These are phyloP conservation scores for Rhypophila decipiens DNA, from an alignment of 495 filamentous ascomycete species.

Conservation along the genomic window DNA sequence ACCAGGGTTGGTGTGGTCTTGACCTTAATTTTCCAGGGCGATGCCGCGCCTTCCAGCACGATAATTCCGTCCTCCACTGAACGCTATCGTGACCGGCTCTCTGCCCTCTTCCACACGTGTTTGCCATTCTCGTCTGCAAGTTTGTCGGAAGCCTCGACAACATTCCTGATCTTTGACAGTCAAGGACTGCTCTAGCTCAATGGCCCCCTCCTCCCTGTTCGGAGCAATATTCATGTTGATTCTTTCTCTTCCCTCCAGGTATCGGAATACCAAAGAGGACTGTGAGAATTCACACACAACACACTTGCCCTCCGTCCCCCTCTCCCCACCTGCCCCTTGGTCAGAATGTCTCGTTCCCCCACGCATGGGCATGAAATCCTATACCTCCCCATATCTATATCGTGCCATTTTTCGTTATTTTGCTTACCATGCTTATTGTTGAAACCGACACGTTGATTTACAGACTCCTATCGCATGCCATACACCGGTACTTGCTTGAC, in stretches of 20 bases:
- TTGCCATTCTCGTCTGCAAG: slow-evolving; percentile 5
- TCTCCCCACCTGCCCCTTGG: not conserved
- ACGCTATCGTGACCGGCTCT: not conserved
- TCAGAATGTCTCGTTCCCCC: slow-evolving; percentile 9
- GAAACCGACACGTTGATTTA: not conserved
- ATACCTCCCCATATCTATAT: not conserved
- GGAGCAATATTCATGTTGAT: too few species aligned
- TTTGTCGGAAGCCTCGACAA: too few species aligned
- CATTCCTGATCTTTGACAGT: too few species aligned
- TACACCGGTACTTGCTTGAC: slow-evolving; percentile 59
- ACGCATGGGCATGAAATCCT: slow-evolving; percentile 17
- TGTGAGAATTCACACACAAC: too few species aligned
- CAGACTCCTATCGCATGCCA: slow-evolving; percentile 68
- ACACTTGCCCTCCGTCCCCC: not conserved
- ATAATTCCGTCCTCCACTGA: slow-evolving; percentile 7
- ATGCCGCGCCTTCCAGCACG: slow-evolving; percentile 22
- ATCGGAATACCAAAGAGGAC: too few species aligned
- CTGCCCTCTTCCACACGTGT: slow-evolving; percentile 1
- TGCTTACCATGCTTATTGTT: not conserved
- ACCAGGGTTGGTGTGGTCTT: slow-evolving; percentile 3
- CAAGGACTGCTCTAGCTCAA: too few species aligned
- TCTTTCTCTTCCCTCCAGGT: too few species aligned
- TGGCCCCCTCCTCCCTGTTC: too few species aligned
- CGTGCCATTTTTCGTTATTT: not conserved
- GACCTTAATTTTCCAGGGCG: slow-evolving; percentile 10